Conservation (phyloP, 2,329 filamentous ascomycete species). For the Ophiosphaerella herpotricha region DNA sequence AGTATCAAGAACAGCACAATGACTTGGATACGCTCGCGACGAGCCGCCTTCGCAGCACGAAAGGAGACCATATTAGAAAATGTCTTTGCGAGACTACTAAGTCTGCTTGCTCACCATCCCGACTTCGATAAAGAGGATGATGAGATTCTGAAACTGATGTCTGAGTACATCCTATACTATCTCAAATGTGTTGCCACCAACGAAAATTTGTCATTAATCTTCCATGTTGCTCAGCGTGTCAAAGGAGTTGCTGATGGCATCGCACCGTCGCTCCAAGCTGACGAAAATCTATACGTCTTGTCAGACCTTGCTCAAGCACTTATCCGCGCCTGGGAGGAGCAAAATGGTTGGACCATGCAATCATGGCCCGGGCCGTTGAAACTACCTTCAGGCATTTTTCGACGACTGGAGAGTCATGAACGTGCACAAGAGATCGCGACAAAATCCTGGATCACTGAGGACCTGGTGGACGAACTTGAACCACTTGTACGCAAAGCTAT, state of each 20-base stretch:
- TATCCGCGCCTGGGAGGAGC: constrained; percentile 83
- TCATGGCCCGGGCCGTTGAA: constrained; percentile 81
- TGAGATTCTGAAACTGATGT: constrained; percentile 77
- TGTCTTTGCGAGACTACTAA: constrained; percentile 80
- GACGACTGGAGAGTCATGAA: constrained; percentile 73
- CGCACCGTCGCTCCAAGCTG: constrained; percentile 56
- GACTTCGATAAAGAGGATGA: constrained; percentile 70
- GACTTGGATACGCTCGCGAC: constrained; percentile 87
- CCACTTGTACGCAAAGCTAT: constrained; percentile 71
- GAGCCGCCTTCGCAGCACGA: constrained; percentile 64
- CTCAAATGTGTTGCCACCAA: constrained; percentile 80
- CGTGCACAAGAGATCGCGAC: constrained; percentile 83
- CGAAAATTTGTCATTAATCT: constrained; percentile 85
- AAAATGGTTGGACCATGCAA: constrained; percentile 83
- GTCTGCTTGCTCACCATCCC: constrained; percentile 88
- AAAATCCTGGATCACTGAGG: constrained; percentile 81
- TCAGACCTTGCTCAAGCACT: constrained; percentile 85
- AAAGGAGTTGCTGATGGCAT: constrained; percentile 89
- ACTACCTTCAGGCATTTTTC: constrained; percentile 79
- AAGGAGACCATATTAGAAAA: constrained; percentile 72
- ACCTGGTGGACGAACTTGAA: constrained; percentile 74
- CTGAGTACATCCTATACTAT: constrained; percentile 89
- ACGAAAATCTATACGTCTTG: constrained; percentile 80
- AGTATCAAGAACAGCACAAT: constrained; percentile 74
- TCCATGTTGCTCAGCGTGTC: constrained; percentile 87